Evolutionary conservation across 106 monocot species (phyloP).

Genomic region (Cymbidium sinense): DNA sequence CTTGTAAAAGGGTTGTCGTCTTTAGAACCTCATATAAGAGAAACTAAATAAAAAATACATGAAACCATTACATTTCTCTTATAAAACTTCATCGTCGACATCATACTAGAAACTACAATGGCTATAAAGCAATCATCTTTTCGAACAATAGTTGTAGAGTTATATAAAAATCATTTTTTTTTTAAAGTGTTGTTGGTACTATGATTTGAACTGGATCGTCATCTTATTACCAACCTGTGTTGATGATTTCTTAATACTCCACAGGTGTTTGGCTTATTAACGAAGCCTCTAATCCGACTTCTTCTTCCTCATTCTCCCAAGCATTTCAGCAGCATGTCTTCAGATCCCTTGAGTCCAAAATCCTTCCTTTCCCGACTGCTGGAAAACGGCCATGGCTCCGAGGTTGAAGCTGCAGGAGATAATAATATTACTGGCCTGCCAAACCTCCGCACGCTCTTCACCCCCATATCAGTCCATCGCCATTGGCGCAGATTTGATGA

Average conservation of each 20-base stretch:
- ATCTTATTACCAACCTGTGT: too few species aligned
- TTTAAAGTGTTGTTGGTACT: too few species aligned
- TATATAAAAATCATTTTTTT: too few species aligned
- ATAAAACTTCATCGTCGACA: too few species aligned
- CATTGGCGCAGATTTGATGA: conserved; percentile 93
- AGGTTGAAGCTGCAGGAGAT: conserved; percentile 19
- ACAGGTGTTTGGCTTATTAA: conserved; percentile 20
- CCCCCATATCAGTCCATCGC: conserved; percentile 45
- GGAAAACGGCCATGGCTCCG: not conserved
- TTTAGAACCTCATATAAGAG: too few species aligned
- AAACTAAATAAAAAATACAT: too few species aligned
- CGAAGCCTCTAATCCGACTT: conserved; percentile 20
- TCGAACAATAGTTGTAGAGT: too few species aligned
- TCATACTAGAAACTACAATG: too few species aligned
- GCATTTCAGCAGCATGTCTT: conserved; percentile 12
- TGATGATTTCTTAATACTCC: not conserved
- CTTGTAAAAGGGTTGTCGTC: too few species aligned
- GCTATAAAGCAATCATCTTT: too few species aligned
- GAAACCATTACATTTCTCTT: too few species aligned
- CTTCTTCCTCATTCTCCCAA: conserved; percentile 8
- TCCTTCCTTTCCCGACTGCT: conserved; percentile 8
- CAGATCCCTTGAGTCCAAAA: conserved; percentile 13
- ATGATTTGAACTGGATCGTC: too few species aligned
- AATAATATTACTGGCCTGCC: conserved; percentile 12
- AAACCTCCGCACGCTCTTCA: conserved; percentile 67